Evolutionary conservation across 805 yeast species (phyloP), one percentile per base, ranked within the genome.

Genomic region (Lachancea sp.): DNA sequence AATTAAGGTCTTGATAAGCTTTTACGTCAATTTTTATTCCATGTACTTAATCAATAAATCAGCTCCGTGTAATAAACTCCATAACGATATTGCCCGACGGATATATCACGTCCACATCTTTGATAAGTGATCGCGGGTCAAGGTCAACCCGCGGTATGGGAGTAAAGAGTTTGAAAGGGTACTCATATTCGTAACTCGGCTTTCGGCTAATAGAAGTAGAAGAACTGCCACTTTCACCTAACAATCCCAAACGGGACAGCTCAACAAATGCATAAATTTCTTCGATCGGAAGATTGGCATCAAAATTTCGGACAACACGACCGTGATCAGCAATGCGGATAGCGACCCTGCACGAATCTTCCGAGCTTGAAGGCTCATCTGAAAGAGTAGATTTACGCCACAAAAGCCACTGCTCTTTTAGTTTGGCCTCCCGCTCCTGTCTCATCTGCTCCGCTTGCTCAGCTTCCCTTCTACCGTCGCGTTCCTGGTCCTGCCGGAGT

Each of bases 241-340:
- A 20, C n/a, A 62, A 23, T 4, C 61, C 61, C 23, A 51, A 51
- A 29, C 55, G 58, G 20, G 60, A 50, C 46, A 81, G 64, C 47
- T 84, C 94, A 13, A 80, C 83, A 53, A 69, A 80, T 8, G 88
- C 83, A 55, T 80, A 82, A 11, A 90, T 63, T 39, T 83, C 88
- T 41, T 75, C 78, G 1, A 86, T 60, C 1, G 70, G 52, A 11
- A 68, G 64, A 20, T 64, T 55, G 11, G 72, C 69, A 32, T 65
- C 56, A 45, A 86, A 67, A 54, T 71, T 55, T 49, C 75, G 58
- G 6, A 72, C 65, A 0, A 76, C 55, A 43, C 96, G 72, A 36
- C 67, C 68, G 2, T 95, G 94, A 43, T 69, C 63, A 1, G 72
- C 72, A 29, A 85, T 55, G 48, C 90, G 72, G 8, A 90, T 72